phyloP scores from a whole-genome alignment of 1,139 yeast species.

The Yamadazyma trypodendri region DNA sequence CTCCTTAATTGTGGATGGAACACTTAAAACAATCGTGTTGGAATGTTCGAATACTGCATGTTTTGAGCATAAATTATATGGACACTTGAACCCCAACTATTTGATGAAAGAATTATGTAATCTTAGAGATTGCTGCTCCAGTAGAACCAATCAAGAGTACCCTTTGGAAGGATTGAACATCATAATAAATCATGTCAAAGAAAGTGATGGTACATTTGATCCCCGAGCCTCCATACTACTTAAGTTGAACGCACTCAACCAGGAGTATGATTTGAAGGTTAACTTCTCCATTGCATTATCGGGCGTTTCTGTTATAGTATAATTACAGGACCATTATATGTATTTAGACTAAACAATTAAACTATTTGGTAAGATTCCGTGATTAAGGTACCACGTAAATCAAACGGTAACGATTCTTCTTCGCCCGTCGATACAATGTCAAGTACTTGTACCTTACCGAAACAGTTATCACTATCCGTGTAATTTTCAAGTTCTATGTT shows the following conservation, averaged over 20 bases:
- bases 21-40: slow-evolving; percentile 56
- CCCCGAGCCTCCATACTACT: slow-evolving; percentile 54
- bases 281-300: slow-evolving; percentile 53
- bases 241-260: slow-evolving; percentile 46
- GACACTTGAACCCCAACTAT: slow-evolving; percentile 73
- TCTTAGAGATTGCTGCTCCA: slow-evolving; percentile 25
- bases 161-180: slow-evolving; percentile 52
- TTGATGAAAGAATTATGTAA: slow-evolving; percentile 54
- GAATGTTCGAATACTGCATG: slow-evolving; percentile 69
- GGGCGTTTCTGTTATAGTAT: slow-evolving; percentile 36
- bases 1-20: slow-evolving; percentile 33
- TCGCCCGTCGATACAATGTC: slow-evolving; percentile 42
- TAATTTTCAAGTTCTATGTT: slow-evolving; percentile 31
- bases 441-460: slow-evolving; percentile 41
- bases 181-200: slow-evolving; percentile 74
- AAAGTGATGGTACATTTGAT: slow-evolving; percentile 38
- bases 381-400: slow-evolving; percentile 58
- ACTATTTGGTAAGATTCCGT: slow-evolving; percentile 64
- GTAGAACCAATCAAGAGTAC: slow-evolving; percentile 8
- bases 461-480: slow-evolving; percentile 39
- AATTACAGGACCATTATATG: background rate
- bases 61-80: slow-evolving; percentile 53
- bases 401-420: slow-evolving; percentile 63
- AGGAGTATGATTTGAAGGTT: slow-evolving; percentile 34
- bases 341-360: slow-evolving; percentile 7